A percentile compares a stretch with the other conserved stretches of the same genome.
Conservation (phyloP, 495 filamentous ascomycete species). For the Podospora conica region DNA sequence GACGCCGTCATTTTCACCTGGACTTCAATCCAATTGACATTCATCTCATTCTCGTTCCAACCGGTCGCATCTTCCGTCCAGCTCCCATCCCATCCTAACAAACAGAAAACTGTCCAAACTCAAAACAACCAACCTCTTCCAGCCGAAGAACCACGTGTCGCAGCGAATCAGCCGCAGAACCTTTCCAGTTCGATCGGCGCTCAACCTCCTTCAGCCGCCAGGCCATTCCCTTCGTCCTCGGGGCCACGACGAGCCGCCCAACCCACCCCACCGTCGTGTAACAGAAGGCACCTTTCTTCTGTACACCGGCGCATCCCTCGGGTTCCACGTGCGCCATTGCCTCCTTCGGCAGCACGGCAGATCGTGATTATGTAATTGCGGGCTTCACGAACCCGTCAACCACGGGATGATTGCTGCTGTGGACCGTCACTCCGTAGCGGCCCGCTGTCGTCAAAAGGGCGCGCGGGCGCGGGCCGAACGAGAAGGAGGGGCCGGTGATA, state of each 20-base stretch:
- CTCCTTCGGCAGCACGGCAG: neutral
- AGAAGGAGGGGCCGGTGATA: neutral
- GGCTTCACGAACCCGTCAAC: neutral
- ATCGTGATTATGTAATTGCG: neutral
- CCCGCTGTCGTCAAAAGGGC: neutral
- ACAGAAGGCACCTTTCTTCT: neutral
- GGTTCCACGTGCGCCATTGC: neutral
- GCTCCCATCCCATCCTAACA: neutral
- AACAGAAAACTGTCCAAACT: neutral
- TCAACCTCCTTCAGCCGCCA: neutral
- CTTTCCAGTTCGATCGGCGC: neutral
- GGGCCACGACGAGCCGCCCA: neutral
- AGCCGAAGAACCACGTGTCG: neutral
- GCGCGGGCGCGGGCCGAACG: neutral
- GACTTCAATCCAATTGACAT: neutral
- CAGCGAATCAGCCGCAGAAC: neutral
- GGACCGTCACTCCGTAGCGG: neutral
- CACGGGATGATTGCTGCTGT: neutral
- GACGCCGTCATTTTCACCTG: neutral
- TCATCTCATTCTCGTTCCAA: neutral
- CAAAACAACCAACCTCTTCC: neutral
- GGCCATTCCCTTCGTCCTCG: neutral
- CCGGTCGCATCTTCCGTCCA: neutral
- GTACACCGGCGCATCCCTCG: neutral
- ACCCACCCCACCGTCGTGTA: neutral